Evolutionary conservation across 768 basidiomycete genomes (phyloP).

Genomic region (Suillus occidentalis): DNA sequence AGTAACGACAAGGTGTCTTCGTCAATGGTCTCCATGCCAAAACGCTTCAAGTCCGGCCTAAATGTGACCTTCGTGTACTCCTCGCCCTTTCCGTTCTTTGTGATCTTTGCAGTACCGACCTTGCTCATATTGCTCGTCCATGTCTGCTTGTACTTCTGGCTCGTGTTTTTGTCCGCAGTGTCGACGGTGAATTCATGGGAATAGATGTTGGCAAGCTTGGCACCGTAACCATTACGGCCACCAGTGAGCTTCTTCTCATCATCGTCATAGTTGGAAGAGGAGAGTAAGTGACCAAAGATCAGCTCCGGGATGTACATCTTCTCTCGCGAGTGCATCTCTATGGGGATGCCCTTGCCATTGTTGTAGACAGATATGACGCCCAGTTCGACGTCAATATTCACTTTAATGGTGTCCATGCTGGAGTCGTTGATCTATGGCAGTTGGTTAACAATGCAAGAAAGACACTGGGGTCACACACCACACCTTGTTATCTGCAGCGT

Average conservation of each 20-base stretch:
- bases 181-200: constrained; percentile 95
- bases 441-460: background rate
- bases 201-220: constrained; percentile 98
- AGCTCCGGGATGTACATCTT: constrained; percentile 96
- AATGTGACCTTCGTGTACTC: constrained; percentile 94
- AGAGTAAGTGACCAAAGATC: constrained; percentile 93
- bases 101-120: constrained; percentile 89
- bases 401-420: constrained; percentile 88
- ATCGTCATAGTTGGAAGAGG: constrained; percentile 97
- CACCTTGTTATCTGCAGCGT: constrained; percentile 99
- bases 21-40: constrained; percentile 91
- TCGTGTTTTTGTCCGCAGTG: constrained; percentile 84
- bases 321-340: constrained; percentile 92
- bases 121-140: constrained; percentile 94
- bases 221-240: constrained; percentile 97
- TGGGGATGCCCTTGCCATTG: constrained; percentile 94
- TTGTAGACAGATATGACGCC: constrained; percentile 91
- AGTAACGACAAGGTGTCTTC: constrained; percentile 87
- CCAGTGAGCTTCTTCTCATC: constrained; percentile 98
- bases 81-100: constrained; percentile 82
- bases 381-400: constrained; percentile 81
- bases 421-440: constrained; percentile 79
- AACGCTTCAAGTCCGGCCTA: constrained; percentile 87
- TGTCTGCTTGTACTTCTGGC: constrained; percentile 92
- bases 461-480: constrained; percentile 16